phyloP scores from a whole-genome alignment of 2,329 filamentous ascomycete genomes.

The Aspergillus sp. region DNA sequence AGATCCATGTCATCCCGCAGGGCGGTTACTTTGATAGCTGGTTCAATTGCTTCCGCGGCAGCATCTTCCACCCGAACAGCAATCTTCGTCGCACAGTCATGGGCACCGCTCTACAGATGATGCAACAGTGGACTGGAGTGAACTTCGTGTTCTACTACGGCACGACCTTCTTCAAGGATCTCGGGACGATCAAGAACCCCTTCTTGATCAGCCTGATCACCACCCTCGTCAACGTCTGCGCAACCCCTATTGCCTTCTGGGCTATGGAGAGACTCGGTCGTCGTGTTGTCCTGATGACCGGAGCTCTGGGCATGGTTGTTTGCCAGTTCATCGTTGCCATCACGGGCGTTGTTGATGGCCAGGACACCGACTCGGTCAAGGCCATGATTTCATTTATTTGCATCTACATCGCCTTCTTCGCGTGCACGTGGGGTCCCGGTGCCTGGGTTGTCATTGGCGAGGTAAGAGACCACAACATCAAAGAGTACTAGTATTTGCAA shows the following conservation, averaged over 20 bases:
- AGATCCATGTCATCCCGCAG: constrained; percentile 58
- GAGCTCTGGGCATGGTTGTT: constrained; percentile 71
- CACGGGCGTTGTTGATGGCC: constrained; percentile 54
- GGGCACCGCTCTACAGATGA: constrained; percentile 67
- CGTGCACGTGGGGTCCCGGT: constrained; percentile 75
- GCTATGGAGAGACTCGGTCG: constrained; percentile 74
- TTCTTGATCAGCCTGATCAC: constrained; percentile 82
- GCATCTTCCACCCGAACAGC: constrained; percentile 44
- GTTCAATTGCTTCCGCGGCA: constrained; percentile 54
- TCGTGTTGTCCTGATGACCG: constrained; percentile 67
- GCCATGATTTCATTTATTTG: constrained; percentile 80
- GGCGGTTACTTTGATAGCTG: constrained; percentile 59
- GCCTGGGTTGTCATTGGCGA: constrained; percentile 70
- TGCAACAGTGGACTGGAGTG: constrained; percentile 75
- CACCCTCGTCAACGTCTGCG: constrained; percentile 77
- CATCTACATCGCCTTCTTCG: constrained; percentile 91
- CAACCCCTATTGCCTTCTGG: constrained; percentile 80
- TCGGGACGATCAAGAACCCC: constrained; percentile 63
- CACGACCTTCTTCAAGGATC: constrained; percentile 71
- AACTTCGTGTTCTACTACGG: constrained; percentile 91
- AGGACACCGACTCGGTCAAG: constrained; percentile 34
- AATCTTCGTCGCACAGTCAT: constrained; percentile 59
- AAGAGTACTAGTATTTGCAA: too few species aligned
- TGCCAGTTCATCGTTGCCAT: constrained; percentile 84
- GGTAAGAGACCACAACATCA: too few species aligned